Evolutionary conservation across 305 asterid genomes (phyloP).

Genomic region (Fraxinus albicans): DNA sequence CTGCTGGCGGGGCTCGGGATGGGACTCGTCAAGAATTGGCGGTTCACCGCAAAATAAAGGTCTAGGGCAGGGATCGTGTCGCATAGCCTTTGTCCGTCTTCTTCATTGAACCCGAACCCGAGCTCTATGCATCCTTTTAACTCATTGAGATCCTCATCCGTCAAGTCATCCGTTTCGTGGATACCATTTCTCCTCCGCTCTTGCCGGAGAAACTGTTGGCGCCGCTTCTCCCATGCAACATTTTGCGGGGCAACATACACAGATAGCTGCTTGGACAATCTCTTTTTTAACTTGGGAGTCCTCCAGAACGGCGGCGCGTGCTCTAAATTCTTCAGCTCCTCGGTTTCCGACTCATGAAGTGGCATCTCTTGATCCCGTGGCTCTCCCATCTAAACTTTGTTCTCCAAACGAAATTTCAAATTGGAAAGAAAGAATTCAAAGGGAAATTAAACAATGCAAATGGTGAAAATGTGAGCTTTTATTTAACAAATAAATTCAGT

Average conservation of each 20-base stretch:
- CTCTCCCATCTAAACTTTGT: slow-evolving; percentile 31
- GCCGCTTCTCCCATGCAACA: slow-evolving; percentile 77
- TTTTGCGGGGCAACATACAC: slow-evolving; percentile 70
- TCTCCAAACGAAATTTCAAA: background rate
- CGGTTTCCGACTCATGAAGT: slow-evolving; percentile 43
- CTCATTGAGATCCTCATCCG: slow-evolving; percentile 81
- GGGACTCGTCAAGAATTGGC: slow-evolving; percentile 49
- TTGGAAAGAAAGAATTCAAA: background rate
- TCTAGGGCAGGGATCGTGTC: slow-evolving; percentile 80
- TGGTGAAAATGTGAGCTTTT: background rate
- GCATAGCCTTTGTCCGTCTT: slow-evolving; percentile 64
- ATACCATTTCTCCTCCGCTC: slow-evolving; percentile 44
- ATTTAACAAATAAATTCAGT: background rate
- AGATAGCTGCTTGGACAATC: slow-evolving; percentile 55
- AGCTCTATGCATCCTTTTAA: slow-evolving; percentile 81
- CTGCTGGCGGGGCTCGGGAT: slow-evolving; percentile 46
- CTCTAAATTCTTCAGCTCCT: slow-evolving; percentile 60
- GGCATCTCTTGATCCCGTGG: slow-evolving; percentile 8
- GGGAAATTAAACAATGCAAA: background rate
- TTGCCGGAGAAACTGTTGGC: slow-evolving; percentile 55
- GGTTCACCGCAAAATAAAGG: slow-evolving; percentile 73
- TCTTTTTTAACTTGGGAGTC: slow-evolving; percentile 31
- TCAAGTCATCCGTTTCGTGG: slow-evolving; percentile 37
- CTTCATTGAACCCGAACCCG: slow-evolving; percentile 83
- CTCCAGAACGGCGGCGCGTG: slow-evolving; percentile 71